Evolutionary conservation across 768 basidiomycete species (phyloP), one percentile per base, ranked within the genome.

Genomic region (Suillus fuscotomentosus): DNA sequence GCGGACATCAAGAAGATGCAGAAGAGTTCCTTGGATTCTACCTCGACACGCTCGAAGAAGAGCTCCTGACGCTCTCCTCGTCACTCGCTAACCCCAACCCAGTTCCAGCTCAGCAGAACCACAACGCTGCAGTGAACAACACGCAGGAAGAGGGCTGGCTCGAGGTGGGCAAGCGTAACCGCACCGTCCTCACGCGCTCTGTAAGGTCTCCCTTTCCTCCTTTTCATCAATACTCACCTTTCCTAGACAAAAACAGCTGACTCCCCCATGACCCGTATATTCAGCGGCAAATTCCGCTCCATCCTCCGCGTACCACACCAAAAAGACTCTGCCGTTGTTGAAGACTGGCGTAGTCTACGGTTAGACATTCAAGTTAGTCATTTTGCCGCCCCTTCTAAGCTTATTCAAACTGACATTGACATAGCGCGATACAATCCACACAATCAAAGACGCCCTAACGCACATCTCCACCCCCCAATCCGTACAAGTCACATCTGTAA

Each of bases 21-120:
- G 96, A 99, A 76, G 97, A 99, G 76, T 99, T 97, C 76, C 81
- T 99, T n/a, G 97, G 97, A 3, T 98, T 97, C 78, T 97, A 94
- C 78, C 82, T 98, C 31, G 95, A 98, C 70, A 92, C 95, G 0
- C 80, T 99, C 6, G 94, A 97, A 75, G 97, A 99, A 73, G 97
- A 99, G 78, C 73, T 98, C 13, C 77, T 93, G 4, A 81, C 83
- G 3, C 77, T 97, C n/a, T 76, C 86, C 8, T 80, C 86, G 7
- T 81, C 87, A 0, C 70, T 88, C 17, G 20, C 53, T n/a, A 54
- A n/a, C 53, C 74, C 78, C 13, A 78, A 83, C 3, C 74, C 81
- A n/a, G 75, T 76, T 10, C 54, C 68, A 41, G 75, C 57, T 3
- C 69, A 67, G 27, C 67, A 64, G 57, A 68, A 68, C 5, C 55